A percentile compares a stretch with the other conserved stretches of the same genome.
Evolutionary conservation across 2,329 filamentous ascomycete genomes (phyloP).

Genomic region (Phoma herbarum): DNA sequence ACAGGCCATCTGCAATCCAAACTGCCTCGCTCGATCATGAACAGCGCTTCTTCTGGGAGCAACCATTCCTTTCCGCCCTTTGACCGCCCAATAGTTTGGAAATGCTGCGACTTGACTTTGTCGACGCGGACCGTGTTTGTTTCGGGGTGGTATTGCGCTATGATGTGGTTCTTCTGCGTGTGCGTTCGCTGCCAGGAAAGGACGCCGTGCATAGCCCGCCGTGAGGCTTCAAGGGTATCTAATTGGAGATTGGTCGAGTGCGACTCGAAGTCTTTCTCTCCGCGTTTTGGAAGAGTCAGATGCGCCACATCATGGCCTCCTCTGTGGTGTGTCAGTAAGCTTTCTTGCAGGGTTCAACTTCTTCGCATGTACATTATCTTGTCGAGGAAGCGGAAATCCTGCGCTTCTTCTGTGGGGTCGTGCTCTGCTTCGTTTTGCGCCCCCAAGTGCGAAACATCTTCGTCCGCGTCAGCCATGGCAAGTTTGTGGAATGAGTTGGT

Average conservation of each 20-base stretch:
- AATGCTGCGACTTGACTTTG: conserved; percentile 74
- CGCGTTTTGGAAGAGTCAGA: conserved; percentile 81
- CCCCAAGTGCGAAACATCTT: conserved; percentile 42
- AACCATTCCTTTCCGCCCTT: conserved; percentile 72
- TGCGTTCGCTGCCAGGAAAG: conserved; percentile 80
- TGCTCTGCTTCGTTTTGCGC: conserved; percentile 37
- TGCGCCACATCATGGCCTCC: conserved; percentile 33
- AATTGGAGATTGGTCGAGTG: conserved; percentile 87
- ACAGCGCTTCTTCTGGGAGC: conserved; percentile 89
- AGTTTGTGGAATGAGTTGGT: background rate
- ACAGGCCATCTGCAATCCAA: conserved; percentile 86
- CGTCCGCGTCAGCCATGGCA: conserved; percentile 49
- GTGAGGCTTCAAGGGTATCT: conserved; percentile 78
- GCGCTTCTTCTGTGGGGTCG: conserved; percentile 78
- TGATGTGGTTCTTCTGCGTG: conserved; percentile 68
- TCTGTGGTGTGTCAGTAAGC: conserved; percentile 8
- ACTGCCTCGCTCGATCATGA: conserved; percentile 85
- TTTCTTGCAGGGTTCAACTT: background rate
- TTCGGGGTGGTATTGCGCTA: conserved; percentile 79
- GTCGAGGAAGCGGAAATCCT: conserved; percentile 82
- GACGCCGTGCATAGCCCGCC: conserved; percentile 88
- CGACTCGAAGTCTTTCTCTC: conserved; percentile 96
- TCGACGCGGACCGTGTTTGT: conserved; percentile 69
- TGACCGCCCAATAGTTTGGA: conserved; percentile 75
- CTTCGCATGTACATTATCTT: conserved; percentile 59